These are phyloP conservation scores for Aspergillus carbonarius DNA, from an alignment of 2,329 filamentous ascomycete genomes.

Conservation along the genomic window DNA sequence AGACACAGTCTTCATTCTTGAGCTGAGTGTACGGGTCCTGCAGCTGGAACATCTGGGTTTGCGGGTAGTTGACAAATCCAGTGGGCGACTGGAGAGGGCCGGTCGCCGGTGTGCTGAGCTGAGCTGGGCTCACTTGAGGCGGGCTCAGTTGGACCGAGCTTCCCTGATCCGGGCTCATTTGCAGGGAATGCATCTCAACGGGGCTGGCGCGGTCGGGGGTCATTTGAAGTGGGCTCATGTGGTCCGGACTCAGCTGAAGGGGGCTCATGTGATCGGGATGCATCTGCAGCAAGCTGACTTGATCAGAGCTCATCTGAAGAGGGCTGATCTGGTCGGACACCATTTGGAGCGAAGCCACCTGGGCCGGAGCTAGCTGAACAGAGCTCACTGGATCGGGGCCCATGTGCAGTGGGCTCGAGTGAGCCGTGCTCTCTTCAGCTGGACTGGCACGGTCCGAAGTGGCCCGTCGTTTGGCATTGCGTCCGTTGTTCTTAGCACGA, in stretches of 20 bases:
- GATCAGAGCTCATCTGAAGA: background rate
- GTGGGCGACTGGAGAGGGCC: slow-evolving; percentile 3
- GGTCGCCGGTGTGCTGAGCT: background rate
- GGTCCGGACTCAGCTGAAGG: background rate
- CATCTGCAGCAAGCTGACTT: slow-evolving; percentile 2
- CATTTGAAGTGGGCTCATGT: slow-evolving; percentile 1
- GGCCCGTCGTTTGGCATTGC: slow-evolving; percentile 30
- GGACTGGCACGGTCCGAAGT: slow-evolving; percentile 7
- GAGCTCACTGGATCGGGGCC: background rate
- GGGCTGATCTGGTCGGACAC: background rate
- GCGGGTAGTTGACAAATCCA: slow-evolving; percentile 1
- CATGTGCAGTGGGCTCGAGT: background rate
- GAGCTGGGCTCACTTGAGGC: background rate
- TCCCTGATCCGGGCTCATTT: background rate
- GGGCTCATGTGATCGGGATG: slow-evolving; percentile 1
- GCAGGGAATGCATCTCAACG: background rate
- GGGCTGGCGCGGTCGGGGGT: background rate
- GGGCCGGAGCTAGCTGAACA: background rate
- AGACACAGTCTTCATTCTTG: slow-evolving; percentile 4
- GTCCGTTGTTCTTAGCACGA: slow-evolving; percentile 88
- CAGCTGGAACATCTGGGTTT: background rate
- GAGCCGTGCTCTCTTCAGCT: slow-evolving; percentile 1
- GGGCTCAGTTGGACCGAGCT: slow-evolving; percentile 2
- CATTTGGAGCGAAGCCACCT: background rate
- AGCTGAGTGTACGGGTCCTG: slow-evolving; percentile 3